A percentile compares a stretch with the other conserved stretches of the same genome.
phyloP scores from a whole-genome alignment of 2,329 filamentous ascomycete genomes.

The Aureobasidium sp. region DNA sequence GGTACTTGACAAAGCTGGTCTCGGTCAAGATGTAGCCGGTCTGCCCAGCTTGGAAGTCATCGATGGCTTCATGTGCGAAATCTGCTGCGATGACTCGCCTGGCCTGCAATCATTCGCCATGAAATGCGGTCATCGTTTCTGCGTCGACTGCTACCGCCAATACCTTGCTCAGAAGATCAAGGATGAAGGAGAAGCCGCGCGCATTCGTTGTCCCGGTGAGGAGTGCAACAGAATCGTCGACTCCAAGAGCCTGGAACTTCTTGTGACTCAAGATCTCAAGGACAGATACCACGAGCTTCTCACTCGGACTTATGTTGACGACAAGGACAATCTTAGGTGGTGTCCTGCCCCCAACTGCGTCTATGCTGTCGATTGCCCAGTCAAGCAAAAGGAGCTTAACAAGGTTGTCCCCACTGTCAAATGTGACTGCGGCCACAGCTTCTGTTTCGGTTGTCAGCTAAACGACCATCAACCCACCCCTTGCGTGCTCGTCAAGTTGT shows the following conservation, averaged over 20 bases:
- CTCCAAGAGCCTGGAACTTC: constrained; percentile 73
- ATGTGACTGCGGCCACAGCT: constrained; percentile 76
- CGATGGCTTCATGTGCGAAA: constrained; percentile 80
- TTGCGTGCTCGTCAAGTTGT: constrained; percentile 83
- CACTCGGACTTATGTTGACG: constrained; percentile 91
- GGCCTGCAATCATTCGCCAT: constrained; percentile 80
- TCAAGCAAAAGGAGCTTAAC: constrained; percentile 81
- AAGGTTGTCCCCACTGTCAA: constrained; percentile 83
- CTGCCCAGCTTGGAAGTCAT: constrained; percentile 64
- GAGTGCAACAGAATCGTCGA: constrained; percentile 87
- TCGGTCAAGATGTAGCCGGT: constrained; percentile 57
- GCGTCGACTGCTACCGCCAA: constrained; percentile 83
- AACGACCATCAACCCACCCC: constrained; percentile 90
- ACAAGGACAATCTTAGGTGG: constrained; percentile 94
- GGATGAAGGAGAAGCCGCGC: constrained; percentile 88
- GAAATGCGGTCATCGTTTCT: constrained; percentile 92
- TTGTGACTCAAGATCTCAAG: constrained; percentile 54
- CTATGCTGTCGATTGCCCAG: constrained; percentile 79
- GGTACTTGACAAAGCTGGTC: constrained; percentile 75
- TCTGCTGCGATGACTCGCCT: constrained; percentile 85
- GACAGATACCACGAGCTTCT: constrained; percentile 77
- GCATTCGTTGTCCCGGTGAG: constrained; percentile 87
- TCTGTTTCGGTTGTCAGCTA: constrained; percentile 91
- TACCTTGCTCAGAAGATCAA: constrained; percentile 90
- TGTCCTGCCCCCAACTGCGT: constrained; percentile 96